These are phyloP conservation scores for Asterophora lycoperdoides DNA, from an alignment of 768 basidiomycete species.

Conservation along the genomic window DNA sequence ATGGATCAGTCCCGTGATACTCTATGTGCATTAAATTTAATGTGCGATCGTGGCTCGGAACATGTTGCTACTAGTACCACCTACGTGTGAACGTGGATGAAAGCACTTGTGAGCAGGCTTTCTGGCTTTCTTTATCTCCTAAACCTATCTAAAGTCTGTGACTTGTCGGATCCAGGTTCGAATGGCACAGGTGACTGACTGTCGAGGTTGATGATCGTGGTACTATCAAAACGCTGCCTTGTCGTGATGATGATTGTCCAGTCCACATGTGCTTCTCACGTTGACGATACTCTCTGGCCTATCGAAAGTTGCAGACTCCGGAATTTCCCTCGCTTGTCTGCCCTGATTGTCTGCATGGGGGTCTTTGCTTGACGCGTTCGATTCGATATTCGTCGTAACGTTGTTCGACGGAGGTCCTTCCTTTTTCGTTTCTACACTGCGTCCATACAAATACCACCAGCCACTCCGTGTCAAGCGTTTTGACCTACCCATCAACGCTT, in stretches of 20 bases:
- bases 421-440: conserved; percentile 14
- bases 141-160: not conserved
- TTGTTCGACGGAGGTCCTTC: conserved; percentile 13
- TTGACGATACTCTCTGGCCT: conserved; percentile 13
- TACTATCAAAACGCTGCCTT: not conserved
- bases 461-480: conserved; percentile 10
- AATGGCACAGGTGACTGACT: not conserved
- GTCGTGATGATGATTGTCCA: conserved; percentile 8
- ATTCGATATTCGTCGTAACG: conserved; percentile 17
- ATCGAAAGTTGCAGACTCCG: conserved; percentile 13
- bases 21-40: too few species aligned
- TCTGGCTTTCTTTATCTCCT: not conserved
- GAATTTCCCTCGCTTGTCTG: conserved; percentile 26
- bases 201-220: not conserved
- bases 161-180: conserved; percentile 10
- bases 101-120: not conserved
- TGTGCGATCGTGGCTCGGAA: not conserved
- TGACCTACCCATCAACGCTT: conserved; percentile 13
- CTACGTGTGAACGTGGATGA: not conserved
- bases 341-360: conserved; percentile 20
- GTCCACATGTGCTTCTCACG: conserved; percentile 18
- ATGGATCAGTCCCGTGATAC: too few species aligned
- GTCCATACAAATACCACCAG: conserved; percentile 25
- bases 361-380: conserved; percentile 19
- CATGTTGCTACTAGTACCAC: not conserved